phyloP scores from a whole-genome alignment of 2,329 filamentous ascomycete genomes.

The Cercospora canescens region DNA sequence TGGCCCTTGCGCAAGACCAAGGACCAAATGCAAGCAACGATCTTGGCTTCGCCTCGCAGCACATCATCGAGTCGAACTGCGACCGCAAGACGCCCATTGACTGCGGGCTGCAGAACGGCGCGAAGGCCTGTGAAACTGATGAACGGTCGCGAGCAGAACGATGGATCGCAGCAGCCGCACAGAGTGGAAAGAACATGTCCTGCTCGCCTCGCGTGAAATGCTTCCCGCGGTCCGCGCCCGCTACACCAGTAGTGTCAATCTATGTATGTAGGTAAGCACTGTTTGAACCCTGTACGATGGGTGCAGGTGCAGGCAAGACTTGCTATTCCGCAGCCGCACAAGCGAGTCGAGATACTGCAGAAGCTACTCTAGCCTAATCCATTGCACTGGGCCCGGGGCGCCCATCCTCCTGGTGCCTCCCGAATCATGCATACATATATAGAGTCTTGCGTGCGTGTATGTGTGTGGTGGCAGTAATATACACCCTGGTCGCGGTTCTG shows the following conservation, averaged over 20 bases:
- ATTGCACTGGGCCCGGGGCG: not conserved
- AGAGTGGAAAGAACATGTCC: not conserved
- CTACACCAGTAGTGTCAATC: not conserved
- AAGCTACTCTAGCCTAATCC: not conserved
- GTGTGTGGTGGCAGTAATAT: not conserved
- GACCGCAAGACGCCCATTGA: too few relatives aligned
- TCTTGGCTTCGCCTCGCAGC: not conserved
- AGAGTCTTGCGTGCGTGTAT: not conserved
- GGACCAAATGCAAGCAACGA: too few relatives aligned
- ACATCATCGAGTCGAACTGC: too few relatives aligned
- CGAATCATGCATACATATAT: not conserved
- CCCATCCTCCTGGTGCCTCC: not conserved
- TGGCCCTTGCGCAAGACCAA: not conserved
- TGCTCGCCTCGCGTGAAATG: not conserved
- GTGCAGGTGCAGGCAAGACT: not conserved
- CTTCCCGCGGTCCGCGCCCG: not conserved
- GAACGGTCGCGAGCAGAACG: not conserved
- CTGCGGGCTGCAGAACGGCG: too few relatives aligned
- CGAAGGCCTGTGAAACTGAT: not conserved
- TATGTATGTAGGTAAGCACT: not conserved
- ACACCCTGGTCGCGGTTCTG: not conserved
- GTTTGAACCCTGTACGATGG: too few relatives aligned
- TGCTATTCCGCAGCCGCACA: not conserved
- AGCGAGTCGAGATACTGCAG: slow-evolving; percentile 1
- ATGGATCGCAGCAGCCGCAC: not conserved